A percentile compares a stretch with the other conserved stretches of the same genome.
Evolutionary conservation across 2,329 filamentous ascomycete species (phyloP).

Genomic region (Epichloe sibirici): DNA sequence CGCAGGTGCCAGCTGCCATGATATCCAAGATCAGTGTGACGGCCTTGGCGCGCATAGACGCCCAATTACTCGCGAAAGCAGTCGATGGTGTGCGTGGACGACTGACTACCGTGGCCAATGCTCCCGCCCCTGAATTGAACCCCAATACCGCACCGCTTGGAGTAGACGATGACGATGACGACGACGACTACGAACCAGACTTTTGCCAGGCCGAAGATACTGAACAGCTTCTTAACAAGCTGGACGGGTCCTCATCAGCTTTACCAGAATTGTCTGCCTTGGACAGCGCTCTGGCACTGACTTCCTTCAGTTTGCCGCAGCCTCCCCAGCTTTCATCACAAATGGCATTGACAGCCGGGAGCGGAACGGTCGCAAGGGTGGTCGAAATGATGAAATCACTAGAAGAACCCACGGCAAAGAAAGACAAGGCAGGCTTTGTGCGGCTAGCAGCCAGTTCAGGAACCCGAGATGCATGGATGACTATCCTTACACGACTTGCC

Average conservation of each 20-base stretch:
- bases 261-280: conserved; percentile 14
- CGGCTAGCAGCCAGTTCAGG: conserved; percentile 74
- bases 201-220: conserved; percentile 65
- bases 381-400: conserved; percentile 65
- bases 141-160: conserved; percentile 48
- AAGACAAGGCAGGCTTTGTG: conserved; percentile 62
- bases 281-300: conserved; percentile 46
- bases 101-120: conserved; percentile 31
- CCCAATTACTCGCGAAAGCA: conserved; percentile 56
- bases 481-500: conserved; percentile 72
- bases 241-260: conserved; percentile 55
- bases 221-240: conserved; percentile 66
- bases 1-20: conserved; percentile 61
- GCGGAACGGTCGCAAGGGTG: conserved; percentile 62
- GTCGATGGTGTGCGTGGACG: conserved; percentile 51
- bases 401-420: conserved; percentile 52
- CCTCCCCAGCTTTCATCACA: conserved; percentile 62
- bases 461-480: conserved; percentile 83
- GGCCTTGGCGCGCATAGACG: conserved; percentile 61
- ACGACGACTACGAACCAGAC: conserved; percentile 80
- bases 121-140: conserved; percentile 35
- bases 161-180: conserved; percentile 57
- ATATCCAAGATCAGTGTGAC: conserved; percentile 73
- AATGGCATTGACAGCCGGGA: conserved; percentile 60
- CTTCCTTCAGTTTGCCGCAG: conserved; percentile 67